Conservation (phyloP, 495 filamentous ascomycete species). For the Xylaria bambusicola region DNA sequence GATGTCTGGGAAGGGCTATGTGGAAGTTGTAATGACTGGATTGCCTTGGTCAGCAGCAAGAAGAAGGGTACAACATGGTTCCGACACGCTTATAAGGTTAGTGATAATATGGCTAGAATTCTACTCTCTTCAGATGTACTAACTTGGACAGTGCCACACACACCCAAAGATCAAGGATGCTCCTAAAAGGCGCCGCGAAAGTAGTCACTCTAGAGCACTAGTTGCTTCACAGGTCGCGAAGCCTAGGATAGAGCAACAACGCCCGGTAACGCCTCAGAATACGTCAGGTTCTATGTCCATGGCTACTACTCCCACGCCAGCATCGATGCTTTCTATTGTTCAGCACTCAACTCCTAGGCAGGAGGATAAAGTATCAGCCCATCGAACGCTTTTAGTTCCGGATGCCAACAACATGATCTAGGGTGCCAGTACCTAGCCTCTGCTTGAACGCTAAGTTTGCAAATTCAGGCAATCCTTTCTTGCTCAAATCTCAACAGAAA, state of each 20-base stretch:
- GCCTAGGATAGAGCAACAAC: constrained; percentile 38
- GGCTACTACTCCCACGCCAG: constrained; percentile 40
- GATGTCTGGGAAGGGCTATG: constrained; percentile 82
- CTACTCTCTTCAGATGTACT: constrained; percentile 7
- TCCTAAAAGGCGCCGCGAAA: constrained; percentile 70
- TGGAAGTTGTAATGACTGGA: constrained; percentile 76
- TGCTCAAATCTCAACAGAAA: not conserved
- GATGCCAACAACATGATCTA: constrained; percentile 21
- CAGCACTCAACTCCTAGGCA: constrained; percentile 10
- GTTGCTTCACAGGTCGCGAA: constrained; percentile 39
- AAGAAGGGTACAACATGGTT: constrained; percentile 89
- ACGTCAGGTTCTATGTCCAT: constrained; percentile 38
- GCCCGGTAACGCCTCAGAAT: constrained; percentile 44
- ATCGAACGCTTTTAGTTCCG: constrained; percentile 7
- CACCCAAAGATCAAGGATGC: constrained; percentile 74
- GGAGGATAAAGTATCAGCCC: not conserved
- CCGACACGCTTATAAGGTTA: constrained; percentile 79
- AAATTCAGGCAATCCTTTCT: not conserved
- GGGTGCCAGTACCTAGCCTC: not conserved
- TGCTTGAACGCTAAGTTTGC: not conserved
- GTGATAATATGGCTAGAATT: constrained; percentile 20
- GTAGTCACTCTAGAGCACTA: constrained; percentile 49
- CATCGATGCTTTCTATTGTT: constrained; percentile 20
- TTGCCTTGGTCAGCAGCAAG: constrained; percentile 76
- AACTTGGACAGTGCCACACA: constrained; percentile 62